These are phyloP conservation scores for Diaporthe sp. DNA, from an alignment of 2,329 filamentous ascomycete genomes.

Conservation along the genomic window DNA sequence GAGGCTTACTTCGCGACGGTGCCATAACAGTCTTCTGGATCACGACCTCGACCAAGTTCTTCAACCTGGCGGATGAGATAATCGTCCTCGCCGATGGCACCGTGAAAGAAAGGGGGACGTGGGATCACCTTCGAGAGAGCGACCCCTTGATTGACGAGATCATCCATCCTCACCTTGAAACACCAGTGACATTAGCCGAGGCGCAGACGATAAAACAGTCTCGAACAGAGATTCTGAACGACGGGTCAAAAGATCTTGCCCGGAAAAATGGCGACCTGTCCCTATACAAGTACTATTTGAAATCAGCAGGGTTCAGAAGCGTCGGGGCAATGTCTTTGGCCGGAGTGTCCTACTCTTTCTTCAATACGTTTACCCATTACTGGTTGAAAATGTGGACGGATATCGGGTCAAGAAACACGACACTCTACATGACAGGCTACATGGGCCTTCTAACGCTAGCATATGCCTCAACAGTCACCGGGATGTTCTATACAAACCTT, in stretches of 20 bases:
- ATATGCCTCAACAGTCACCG: constrained; percentile 53
- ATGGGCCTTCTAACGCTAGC: constrained; percentile 52
- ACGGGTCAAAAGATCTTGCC: constrained; percentile 41
- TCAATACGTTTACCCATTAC: constrained; percentile 54
- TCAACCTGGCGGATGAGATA: constrained; percentile 58
- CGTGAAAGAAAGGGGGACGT: constrained; percentile 56
- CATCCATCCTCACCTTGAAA: constrained; percentile 43
- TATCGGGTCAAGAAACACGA: constrained; percentile 40
- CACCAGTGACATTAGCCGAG: neutral
- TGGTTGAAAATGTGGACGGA: constrained; percentile 59
- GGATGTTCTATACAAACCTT: constrained; percentile 51
- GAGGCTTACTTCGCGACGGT: constrained; percentile 49
- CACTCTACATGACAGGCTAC: constrained; percentile 56
- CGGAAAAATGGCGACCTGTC: constrained; percentile 52
- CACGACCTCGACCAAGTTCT: constrained; percentile 53
- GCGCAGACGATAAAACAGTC: constrained; percentile 1
- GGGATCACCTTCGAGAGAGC: constrained; percentile 52
- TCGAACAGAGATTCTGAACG: neutral
- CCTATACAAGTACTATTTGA: constrained; percentile 56
- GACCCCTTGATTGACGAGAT: constrained; percentile 52
- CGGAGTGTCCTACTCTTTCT: constrained; percentile 50
- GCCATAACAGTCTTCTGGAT: constrained; percentile 52
- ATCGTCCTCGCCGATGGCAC: constrained; percentile 54
- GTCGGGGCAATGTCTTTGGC: constrained; percentile 47
- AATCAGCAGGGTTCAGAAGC: constrained; percentile 47